Percentiles rank a stretch among this genome's conserved stretches.
Conservation (phyloP, 352 stramenopile genomes). For the Thalassiosira livingstoniorum region DNA sequence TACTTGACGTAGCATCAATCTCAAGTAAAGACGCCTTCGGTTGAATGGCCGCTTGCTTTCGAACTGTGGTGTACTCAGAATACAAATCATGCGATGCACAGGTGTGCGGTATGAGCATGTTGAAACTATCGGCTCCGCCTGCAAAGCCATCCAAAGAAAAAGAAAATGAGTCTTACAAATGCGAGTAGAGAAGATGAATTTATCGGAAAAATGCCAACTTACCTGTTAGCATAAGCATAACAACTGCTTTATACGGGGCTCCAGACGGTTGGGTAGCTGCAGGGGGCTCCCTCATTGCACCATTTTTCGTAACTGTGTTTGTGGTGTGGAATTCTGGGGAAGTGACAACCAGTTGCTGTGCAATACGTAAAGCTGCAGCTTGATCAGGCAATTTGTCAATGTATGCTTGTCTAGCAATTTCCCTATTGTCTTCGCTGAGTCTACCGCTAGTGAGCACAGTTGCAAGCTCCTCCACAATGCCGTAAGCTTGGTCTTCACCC, state of each 20-base stretch:
- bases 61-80: constrained; percentile 51
- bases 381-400: constrained; percentile 44
- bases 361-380: constrained; percentile 43
- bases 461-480: constrained; percentile 78
- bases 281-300: constrained; percentile 16
- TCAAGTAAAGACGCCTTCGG: constrained; percentile 34
- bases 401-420: constrained; percentile 66
- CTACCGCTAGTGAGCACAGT: constrained; percentile 77
- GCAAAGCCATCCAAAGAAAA: too few species aligned
- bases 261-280: constrained; percentile 14
- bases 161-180: too few species aligned
- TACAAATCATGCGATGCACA: constrained; percentile 47
- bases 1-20: constrained; percentile 54
- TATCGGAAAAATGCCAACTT: too few species aligned
- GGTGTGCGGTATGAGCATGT: constrained; percentile 61
- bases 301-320: constrained; percentile 50
- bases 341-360: constrained; percentile 71
- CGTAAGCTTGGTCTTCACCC: constrained; percentile 33
- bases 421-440: constrained; percentile 60
- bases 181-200: too few species aligned
- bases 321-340: constrained; percentile 84
- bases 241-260: constrained; percentile 70
- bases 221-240: constrained; percentile 78
- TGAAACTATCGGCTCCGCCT: constrained; percentile 69
- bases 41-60: constrained; percentile 44